Conservation (phyloP, 2,329 filamentous ascomycete genomes). For the Seiridium unicorne region DNA sequence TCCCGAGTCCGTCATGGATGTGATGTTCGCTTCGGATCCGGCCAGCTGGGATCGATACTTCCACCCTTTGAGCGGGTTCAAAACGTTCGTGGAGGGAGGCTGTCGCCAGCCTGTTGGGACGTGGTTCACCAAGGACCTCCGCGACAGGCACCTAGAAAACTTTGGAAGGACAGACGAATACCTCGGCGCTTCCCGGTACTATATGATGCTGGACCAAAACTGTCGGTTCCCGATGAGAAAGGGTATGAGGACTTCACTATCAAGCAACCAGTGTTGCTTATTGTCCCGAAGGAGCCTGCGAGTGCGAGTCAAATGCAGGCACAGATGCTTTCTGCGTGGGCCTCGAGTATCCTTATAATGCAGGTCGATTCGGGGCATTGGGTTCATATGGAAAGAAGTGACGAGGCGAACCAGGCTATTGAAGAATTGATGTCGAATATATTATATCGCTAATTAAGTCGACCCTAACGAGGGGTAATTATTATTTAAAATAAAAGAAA, state of each 20-base stretch:
- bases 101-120: background rate
- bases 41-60: background rate
- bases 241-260: background rate
- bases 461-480: no score
- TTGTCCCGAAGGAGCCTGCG: background rate
- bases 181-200: slow-evolving; percentile 5
- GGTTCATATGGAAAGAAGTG: slow-evolving; percentile 8
- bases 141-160: background rate
- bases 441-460: background rate
- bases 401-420: slow-evolving; percentile 3
- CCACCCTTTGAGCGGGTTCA: slow-evolving; percentile 4
- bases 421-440: background rate
- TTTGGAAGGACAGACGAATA: slow-evolving; percentile 5
- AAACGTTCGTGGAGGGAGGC: slow-evolving; percentile 1
- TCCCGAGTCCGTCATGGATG: slow-evolving; percentile 7
- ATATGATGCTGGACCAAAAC: slow-evolving; percentile 9
- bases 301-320: slow-evolving; percentile 1
- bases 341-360: background rate
- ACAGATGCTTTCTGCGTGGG: slow-evolving; percentile 8
- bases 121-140: slow-evolving; percentile 7
- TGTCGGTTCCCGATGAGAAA: slow-evolving; percentile 8
- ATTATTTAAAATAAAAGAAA: no score
- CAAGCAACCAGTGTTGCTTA: background rate
- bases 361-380: slow-evolving; percentile 8
- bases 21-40: slow-evolving; percentile 8